These are phyloP conservation scores for Punctularia strigosozonata DNA, from an alignment of 768 basidiomycete species.

Conservation along the genomic window DNA sequence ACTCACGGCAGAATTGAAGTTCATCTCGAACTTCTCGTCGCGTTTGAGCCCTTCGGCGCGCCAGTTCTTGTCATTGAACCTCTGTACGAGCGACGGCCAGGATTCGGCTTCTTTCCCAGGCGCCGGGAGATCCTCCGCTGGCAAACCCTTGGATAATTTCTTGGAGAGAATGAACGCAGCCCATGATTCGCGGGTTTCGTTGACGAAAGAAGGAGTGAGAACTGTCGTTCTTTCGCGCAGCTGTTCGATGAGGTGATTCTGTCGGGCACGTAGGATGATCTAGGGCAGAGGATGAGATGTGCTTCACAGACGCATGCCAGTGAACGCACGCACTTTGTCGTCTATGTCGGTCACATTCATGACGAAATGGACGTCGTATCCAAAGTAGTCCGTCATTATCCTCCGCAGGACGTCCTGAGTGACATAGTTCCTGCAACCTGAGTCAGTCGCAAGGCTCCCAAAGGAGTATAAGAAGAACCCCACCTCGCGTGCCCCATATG, in stretches of 20 bases:
- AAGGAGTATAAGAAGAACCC: slow-evolving; percentile 6
- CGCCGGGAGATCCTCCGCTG: slow-evolving; percentile 31
- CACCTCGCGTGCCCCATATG: slow-evolving; percentile 99
- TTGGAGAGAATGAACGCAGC: slow-evolving; percentile 42
- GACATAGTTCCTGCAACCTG: slow-evolving; percentile 72
- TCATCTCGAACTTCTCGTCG: slow-evolving; percentile 91
- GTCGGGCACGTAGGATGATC: slow-evolving; percentile 91
- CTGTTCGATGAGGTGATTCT: slow-evolving; percentile 55
- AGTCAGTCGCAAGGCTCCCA: slow-evolving; percentile 1
- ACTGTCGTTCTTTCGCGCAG: slow-evolving; percentile 42
- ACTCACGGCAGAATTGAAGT: slow-evolving; percentile 67
- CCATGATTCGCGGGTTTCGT: slow-evolving; percentile 53
- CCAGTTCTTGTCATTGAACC: slow-evolving; percentile 46
- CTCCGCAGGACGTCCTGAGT: slow-evolving; percentile 87
- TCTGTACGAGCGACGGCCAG: slow-evolving; percentile 42
- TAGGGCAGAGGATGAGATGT: slow-evolving; percentile 19
- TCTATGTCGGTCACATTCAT: slow-evolving; percentile 99
- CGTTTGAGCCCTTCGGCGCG: slow-evolving; percentile 58
- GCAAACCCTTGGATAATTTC: slow-evolving; percentile 57
- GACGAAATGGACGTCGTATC: slow-evolving; percentile 95
- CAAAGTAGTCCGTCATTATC: slow-evolving; percentile 91
- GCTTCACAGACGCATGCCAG: too few relatives aligned
- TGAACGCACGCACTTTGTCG: slow-evolving; percentile 66
- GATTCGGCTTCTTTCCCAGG: slow-evolving; percentile 35
- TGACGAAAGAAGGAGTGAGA: slow-evolving; percentile 48